phyloP scores from a whole-genome alignment of 1,284 basidiomycete species.

The Ustanciosporium gigantosporum region DNA sequence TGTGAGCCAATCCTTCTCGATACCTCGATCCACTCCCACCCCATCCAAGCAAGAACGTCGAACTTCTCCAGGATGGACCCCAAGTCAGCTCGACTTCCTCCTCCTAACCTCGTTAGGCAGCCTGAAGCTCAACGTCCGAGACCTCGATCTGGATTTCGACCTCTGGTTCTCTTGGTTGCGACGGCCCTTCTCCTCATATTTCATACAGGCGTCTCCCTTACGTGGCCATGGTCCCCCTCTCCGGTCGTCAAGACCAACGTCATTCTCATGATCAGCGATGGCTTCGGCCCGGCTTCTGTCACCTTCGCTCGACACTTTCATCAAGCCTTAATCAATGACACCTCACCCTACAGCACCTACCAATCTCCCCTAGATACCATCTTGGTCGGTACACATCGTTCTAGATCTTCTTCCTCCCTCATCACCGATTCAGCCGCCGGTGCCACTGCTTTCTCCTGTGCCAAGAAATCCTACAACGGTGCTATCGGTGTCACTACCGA shows the following conservation, averaged over 20 bases:
- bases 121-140: background rate
- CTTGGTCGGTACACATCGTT: slow-evolving; percentile 58
- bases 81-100: background rate
- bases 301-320: slow-evolving; percentile 57
- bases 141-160: no score
- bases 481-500: slow-evolving; percentile 57
- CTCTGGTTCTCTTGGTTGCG: background rate
- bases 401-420: slow-evolving; percentile 57
- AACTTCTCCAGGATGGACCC: background rate
- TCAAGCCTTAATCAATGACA: slow-evolving; percentile 46
- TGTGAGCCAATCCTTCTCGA: no score
- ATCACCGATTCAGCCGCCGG: slow-evolving; percentile 62
- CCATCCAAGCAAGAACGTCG: no score
- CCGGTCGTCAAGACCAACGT: slow-evolving; percentile 56
- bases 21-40: no score
- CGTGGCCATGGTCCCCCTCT: slow-evolving; percentile 26
- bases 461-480: slow-evolving; percentile 61
- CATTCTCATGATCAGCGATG: slow-evolving; percentile 62
- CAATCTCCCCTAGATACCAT: slow-evolving; percentile 58
- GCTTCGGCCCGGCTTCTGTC: slow-evolving; percentile 60
- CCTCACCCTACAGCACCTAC: slow-evolving; percentile 13
- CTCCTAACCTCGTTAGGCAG: background rate
- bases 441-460: slow-evolving; percentile 62
- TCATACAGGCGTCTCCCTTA: background rate
- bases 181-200: background rate